phyloP scores from a whole-genome alignment of 2,329 filamentous ascomycete genomes.

The Cladosporium sp. region DNA sequence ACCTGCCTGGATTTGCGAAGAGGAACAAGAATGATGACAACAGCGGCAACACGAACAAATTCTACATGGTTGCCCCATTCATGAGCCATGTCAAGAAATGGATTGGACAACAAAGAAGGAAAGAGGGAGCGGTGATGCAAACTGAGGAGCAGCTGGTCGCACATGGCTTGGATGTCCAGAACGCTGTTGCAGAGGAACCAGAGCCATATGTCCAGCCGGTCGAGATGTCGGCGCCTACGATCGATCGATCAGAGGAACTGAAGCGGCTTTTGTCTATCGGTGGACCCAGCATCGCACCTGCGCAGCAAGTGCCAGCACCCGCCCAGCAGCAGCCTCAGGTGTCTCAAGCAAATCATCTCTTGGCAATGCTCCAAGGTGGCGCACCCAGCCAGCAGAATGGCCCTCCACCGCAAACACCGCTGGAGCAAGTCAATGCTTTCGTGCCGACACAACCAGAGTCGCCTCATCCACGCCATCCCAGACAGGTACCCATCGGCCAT shows the following conservation, averaged over 20 bases:
- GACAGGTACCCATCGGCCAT: constrained; percentile 41
- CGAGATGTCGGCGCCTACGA: constrained; percentile 14
- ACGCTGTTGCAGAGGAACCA: background rate
- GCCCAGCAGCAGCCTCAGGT: constrained; percentile 25
- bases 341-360: constrained; percentile 47
- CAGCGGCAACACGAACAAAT: constrained; percentile 71
- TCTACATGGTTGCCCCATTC: constrained; percentile 98
- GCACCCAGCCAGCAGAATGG: constrained; percentile 19
- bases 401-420: constrained; percentile 4
- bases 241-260: constrained; percentile 38
- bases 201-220: constrained; percentile 1
- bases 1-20: constrained; percentile 77
- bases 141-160: constrained; percentile 5
- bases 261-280: constrained; percentile 48
- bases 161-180: constrained; percentile 7
- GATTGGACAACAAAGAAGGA: constrained; percentile 79
- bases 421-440: constrained; percentile 6
- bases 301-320: background rate
- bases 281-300: constrained; percentile 10
- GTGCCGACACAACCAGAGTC: constrained; percentile 34
- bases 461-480: constrained; percentile 50
- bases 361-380: constrained; percentile 51
- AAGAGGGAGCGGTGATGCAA: constrained; percentile 41
- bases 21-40: constrained; percentile 61
- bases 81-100: constrained; percentile 80